A percentile compares a stretch with the other conserved stretches of the same genome.
These are phyloP conservation scores for Draba incana DNA, from an alignment of 345 rosid species.

Conservation along the genomic window DNA sequence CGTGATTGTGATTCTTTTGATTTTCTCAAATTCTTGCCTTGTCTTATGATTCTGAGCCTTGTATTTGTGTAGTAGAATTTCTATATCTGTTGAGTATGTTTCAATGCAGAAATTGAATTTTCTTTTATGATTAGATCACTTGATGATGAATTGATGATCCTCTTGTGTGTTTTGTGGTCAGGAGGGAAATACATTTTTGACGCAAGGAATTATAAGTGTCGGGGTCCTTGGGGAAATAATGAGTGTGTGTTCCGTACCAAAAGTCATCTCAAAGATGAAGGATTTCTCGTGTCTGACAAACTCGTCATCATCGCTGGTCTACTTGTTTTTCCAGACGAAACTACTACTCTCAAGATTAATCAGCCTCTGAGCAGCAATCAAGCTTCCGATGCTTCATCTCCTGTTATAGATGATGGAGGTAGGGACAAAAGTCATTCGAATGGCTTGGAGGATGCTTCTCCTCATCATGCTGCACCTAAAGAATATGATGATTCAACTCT, in stretches of 20 bases:
- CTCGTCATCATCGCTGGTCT: slow-evolving; percentile 67
- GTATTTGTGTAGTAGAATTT: too few species aligned
- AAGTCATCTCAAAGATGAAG: background rate
- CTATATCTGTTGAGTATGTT: background rate
- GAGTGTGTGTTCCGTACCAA: background rate
- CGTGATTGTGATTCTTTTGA: too few species aligned
- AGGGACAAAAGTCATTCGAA: background rate
- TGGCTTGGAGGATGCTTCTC: background rate
- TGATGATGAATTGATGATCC: too few species aligned
- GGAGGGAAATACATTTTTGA: background rate
- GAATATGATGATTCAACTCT: background rate
- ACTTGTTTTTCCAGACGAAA: background rate
- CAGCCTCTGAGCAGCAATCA: background rate
- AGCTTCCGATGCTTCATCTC: background rate
- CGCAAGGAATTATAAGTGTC: background rate
- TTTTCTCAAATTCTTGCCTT: too few species aligned
- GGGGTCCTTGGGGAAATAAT: background rate
- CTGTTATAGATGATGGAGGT: background rate
- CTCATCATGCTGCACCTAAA: background rate
- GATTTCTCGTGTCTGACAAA: slow-evolving; percentile 54
- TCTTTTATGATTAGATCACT: background rate
- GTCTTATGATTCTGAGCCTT: too few species aligned
- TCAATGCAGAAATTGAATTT: too few species aligned
- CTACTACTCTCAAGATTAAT: background rate
- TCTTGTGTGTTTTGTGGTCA: background rate